Base-by-base conservation (phyloP, 805 yeast genomes). In the Lachancea dasiensis region DNA sequence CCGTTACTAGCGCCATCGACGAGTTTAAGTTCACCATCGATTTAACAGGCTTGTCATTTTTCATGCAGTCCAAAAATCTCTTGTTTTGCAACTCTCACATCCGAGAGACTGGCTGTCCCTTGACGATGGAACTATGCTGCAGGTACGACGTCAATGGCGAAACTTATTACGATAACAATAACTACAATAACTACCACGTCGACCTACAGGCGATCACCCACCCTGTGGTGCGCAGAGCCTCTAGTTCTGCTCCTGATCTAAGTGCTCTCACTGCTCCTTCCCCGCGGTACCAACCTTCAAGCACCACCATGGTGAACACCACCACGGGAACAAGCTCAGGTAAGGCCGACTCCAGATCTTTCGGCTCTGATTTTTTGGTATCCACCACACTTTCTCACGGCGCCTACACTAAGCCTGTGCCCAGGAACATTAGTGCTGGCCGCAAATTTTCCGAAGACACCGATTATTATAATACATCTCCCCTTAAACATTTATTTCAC, bases 101-200 rank as follows among this genome's bases (percentile, higher is more conserved):
- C 4, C 25, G 36, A 7, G 41, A 46, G 8, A 44, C 43, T 5
- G 31, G 32, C 15, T 50, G 50, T 19, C 43, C 46, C 5, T 33
- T 57, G 18, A 44, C 44, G 13, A 45, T 58, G n/a, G 54, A 56
- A 14, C 36, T 61, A 23, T 58, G 64, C 39, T 58, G 60, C 33
- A 43, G 56, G 8, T 61, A 61, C 39, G 56, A 60, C 43, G 64
- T 59, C 4, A 52, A 50, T 38, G 48, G 50, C 23, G 60, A 58
- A 36, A 58, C 61, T 2, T 60, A 50, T 34, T 61, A 57, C 40
- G 65, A 61, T 40, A 61, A 61, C 33, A 61, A 61, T 36, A 52
- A 58, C 33, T 55, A 56, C 34, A 48, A 56, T n/a, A 61, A 61
- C 40, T 61, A 56, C 39, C 51, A 47, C 21, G 39, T 59, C 16